phyloP scores from a whole-genome alignment of 495 filamentous ascomycete species.

The Durotheca rogersii region DNA sequence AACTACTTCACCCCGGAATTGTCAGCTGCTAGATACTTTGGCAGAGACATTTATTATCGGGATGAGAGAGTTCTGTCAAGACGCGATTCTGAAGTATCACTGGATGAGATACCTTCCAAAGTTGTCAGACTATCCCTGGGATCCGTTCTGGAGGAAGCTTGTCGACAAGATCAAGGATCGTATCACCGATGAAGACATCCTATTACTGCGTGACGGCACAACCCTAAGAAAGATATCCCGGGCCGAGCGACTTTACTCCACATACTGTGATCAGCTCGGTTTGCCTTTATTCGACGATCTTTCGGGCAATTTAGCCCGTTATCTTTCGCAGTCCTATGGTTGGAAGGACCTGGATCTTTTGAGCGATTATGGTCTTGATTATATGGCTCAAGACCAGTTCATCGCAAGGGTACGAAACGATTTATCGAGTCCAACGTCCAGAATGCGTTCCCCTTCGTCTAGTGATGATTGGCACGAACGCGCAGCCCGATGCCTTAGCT shows the following conservation, averaged over 20 bases:
- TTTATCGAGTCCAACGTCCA: constrained; percentile 6
- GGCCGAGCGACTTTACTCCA: not conserved
- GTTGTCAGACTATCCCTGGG: constrained; percentile 11
- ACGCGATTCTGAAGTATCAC: constrained; percentile 25
- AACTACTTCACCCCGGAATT: constrained; percentile 26
- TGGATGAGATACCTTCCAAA: constrained; percentile 38
- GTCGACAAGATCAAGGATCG: constrained; percentile 19
- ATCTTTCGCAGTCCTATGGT: constrained; percentile 15
- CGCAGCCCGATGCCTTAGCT: constrained; percentile 10
- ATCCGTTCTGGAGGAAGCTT: constrained; percentile 17
- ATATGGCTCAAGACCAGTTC: not conserved
- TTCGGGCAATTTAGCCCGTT: constrained; percentile 1
- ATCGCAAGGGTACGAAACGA: constrained; percentile 2
- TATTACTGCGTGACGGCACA: not conserved
- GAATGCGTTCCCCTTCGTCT: constrained; percentile 8
- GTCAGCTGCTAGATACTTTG: constrained; percentile 22
- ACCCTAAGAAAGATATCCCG: not conserved
- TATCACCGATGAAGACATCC: not conserved
- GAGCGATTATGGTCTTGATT: constrained; percentile 1
- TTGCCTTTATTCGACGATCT: constrained; percentile 26
- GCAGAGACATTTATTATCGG: constrained; percentile 33
- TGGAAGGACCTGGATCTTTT: constrained; percentile 2
- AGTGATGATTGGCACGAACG: constrained; percentile 28
- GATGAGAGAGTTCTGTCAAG: constrained; percentile 30
- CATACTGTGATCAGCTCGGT: constrained; percentile 7